phyloP scores from a whole-genome alignment of 2,329 filamentous ascomycete species.

The Tolypocladium ophioglossoides region DNA sequence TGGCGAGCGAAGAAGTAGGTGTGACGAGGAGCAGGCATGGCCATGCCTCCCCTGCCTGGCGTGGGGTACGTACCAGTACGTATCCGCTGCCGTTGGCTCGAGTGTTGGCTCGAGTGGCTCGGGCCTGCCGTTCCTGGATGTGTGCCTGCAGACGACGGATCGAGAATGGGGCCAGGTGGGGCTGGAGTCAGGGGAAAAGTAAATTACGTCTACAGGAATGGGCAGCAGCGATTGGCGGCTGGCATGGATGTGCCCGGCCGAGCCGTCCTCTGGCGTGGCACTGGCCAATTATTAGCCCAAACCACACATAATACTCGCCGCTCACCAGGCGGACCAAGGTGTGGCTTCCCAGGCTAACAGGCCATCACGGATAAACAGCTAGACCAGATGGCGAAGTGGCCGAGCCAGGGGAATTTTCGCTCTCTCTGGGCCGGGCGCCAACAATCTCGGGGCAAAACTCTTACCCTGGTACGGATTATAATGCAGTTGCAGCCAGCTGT shows the following conservation, averaged over 20 bases:
- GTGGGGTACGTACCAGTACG: not conserved
- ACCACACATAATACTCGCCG: not conserved
- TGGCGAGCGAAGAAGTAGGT: constrained; percentile 3
- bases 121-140: not conserved
- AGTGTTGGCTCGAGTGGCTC: too few relatives aligned
- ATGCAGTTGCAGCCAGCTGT: not conserved
- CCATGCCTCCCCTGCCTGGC: not conserved
- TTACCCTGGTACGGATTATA: too few relatives aligned
- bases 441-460: too few relatives aligned
- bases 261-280: not conserved
- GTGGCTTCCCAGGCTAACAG: not conserved
- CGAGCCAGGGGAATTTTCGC: not conserved
- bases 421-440: not conserved
- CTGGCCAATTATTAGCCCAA: too few relatives aligned
- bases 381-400: not conserved
- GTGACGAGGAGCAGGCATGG: not conserved
- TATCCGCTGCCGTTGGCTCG: too few relatives aligned
- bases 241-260: constrained; percentile 1
- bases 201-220: constrained; percentile 6
- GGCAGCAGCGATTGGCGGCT: constrained; percentile 4
- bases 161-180: constrained; percentile 1
- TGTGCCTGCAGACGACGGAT: not conserved
- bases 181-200: constrained; percentile 3
- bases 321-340: not conserved
- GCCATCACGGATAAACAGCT: not conserved